Evolutionary conservation across 768 basidiomycete species (phyloP), one percentile per base, ranked within the genome.

Genomic region (Dioszegia crocea): DNA sequence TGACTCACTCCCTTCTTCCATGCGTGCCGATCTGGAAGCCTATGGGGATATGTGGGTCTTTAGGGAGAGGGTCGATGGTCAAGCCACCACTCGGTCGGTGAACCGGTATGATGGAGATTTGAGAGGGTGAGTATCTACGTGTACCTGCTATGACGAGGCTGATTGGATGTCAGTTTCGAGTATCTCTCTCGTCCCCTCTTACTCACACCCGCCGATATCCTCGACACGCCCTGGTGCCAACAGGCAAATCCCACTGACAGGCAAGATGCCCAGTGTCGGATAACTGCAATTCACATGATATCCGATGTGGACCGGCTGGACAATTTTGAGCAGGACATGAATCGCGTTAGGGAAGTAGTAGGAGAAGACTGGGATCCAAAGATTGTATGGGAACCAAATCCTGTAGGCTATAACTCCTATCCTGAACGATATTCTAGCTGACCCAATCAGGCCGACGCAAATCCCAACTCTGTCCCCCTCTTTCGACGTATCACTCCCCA

Each of bases 311-410:
- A 50, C n/a, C 27, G 65, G 21, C 53, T 52, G 4, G 50, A 59
- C 24, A 19, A 29, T 12, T 49, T 67, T 44, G 33, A 67, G 10
- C 6, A 43, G 16, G 31, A 57, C 21, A 29, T 65, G 47, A 14
- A 40, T 8, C 9, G 36, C 16, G 27, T 30, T 1, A n/a, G 17
- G 11, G 43, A 27, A 12, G 46, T 30, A 31, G 12, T 30, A 10
- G 51, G 26, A 10, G 21, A 44, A 26, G 39, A 19, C 19, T 66
- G 68, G 68, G 19, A 54, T 11, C 68, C 68, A 2, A 59, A 29
- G 38, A 54, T 70, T 24, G 53, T 70, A 2, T 70, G 68, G 63
- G 68, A 70, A 27, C 66, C 68, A 30, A 59, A 70, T 27, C 56
- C 53, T 60, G 31, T 58, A 63, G 14, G 62, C 56, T 10, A 19